Evolutionary conservation across 2,329 filamentous ascomycete genomes (phyloP).

Genomic region (Penicillium sp.): DNA sequence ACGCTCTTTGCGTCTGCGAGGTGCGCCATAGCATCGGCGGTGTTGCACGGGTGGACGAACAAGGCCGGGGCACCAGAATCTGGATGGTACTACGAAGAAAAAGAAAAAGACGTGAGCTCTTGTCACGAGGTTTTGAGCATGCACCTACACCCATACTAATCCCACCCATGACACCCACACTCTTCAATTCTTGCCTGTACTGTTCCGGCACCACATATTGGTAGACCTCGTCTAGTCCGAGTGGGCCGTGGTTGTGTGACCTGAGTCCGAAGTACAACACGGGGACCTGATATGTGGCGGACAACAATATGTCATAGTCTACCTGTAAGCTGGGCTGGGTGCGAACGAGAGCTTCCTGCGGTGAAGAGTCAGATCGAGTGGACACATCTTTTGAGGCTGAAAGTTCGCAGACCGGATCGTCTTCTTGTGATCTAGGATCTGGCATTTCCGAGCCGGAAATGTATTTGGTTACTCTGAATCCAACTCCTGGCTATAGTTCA

Average conservation of each 20-base stretch:
- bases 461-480: slow-evolving; percentile 11
- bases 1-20: slow-evolving; percentile 52
- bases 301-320: slow-evolving; percentile 73
- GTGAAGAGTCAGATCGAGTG: slow-evolving; percentile 13
- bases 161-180: slow-evolving; percentile 67
- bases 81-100: slow-evolving; percentile 71
- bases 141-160: slow-evolving; percentile 74
- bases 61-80: slow-evolving; percentile 75
- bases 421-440: slow-evolving; percentile 2
- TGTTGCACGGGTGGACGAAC: slow-evolving; percentile 91
- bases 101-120: slow-evolving; percentile 36
- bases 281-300: slow-evolving; percentile 73
- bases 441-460: slow-evolving; percentile 3
- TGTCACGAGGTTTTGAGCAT: slow-evolving; percentile 25
- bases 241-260: slow-evolving; percentile 57
- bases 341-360: slow-evolving; percentile 47
- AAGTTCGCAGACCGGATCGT: slow-evolving; percentile 12
- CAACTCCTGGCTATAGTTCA: not conserved
- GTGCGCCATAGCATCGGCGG: slow-evolving; percentile 74
- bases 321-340: slow-evolving; percentile 51
- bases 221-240: slow-evolving; percentile 70
- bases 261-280: slow-evolving; percentile 75
- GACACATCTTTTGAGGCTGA: slow-evolving; percentile 11
- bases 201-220: slow-evolving; percentile 68
- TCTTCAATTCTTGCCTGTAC: slow-evolving; percentile 63